These are phyloP conservation scores for Planoprotostelium fungivorum DNA, from an alignment of 78 protist species.

Conservation along the genomic window DNA sequence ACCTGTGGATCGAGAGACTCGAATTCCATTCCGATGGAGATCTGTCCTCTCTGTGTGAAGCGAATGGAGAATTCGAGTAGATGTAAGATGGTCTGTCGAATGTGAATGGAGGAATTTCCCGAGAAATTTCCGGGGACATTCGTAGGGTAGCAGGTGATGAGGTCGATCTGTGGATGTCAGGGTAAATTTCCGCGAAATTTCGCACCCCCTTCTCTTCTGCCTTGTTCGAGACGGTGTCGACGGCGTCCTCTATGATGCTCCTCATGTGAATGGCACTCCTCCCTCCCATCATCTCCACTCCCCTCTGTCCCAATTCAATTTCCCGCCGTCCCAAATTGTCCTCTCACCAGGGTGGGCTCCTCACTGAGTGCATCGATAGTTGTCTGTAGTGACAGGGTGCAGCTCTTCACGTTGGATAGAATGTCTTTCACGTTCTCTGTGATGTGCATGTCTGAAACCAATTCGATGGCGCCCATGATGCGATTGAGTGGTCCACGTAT, in stretches of 20 bases:
- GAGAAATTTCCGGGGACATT: neutral
- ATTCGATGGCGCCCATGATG: neutral
- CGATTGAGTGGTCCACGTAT: neutral
- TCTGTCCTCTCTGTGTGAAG: neutral
- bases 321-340: neutral
- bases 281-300: neutral
- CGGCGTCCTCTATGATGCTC: neutral
- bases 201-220: neutral
- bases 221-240: neutral
- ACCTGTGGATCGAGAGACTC: neutral
- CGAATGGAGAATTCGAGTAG: neutral
- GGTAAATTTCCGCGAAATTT: neutral
- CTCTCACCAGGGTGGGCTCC: too few species aligned
- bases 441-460: neutral
- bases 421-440: neutral
- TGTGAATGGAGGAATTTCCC: neutral
- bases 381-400: neutral
- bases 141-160: neutral
- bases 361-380: neutral
- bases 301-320: neutral
- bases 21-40: neutral
- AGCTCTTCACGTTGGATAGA: neutral
- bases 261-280: neutral
- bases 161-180: neutral
- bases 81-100: neutral